These are phyloP conservation scores for Viola odorata DNA, from an alignment of 345 rosid species.

Conservation along the genomic window DNA sequence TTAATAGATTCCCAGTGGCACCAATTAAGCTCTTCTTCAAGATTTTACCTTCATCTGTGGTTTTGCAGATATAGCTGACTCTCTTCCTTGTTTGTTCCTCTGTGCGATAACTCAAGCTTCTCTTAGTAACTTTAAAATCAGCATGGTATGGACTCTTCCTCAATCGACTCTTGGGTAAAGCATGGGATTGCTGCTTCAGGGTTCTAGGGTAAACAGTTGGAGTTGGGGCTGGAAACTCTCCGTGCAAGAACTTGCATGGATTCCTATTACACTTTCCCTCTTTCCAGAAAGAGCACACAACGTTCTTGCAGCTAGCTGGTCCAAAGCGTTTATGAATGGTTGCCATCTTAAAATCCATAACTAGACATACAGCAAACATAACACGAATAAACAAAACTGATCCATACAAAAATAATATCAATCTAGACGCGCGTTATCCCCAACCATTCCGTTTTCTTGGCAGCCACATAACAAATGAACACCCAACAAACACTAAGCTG, in stretches of 20 bases:
- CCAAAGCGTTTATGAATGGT: not conserved
- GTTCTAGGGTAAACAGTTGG: not conserved
- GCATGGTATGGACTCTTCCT: constrained; percentile 8
- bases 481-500: not conserved
- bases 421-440: not conserved
- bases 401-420: not conserved
- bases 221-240: not conserved
- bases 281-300: constrained; percentile 15
- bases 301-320: not conserved
- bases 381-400: not conserved
- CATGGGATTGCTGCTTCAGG: not conserved
- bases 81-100: not conserved
- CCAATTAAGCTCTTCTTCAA: not conserved
- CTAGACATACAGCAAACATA: not conserved
- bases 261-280: constrained; percentile 30
- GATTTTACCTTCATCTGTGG: not conserved
- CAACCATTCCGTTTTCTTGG: not conserved
- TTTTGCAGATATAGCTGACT: no score
- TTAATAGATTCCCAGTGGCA: not conserved
- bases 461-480: not conserved
- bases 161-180: not conserved
- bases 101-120: not conserved
- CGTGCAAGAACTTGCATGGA: constrained; percentile 31
- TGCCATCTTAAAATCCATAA: constrained; percentile 1
- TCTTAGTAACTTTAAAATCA: not conserved